A percentile compares a stretch with the other conserved stretches of the same genome.
Conservation (phyloP, 164 flowering plant species). For the Annona squamosa region DNA sequence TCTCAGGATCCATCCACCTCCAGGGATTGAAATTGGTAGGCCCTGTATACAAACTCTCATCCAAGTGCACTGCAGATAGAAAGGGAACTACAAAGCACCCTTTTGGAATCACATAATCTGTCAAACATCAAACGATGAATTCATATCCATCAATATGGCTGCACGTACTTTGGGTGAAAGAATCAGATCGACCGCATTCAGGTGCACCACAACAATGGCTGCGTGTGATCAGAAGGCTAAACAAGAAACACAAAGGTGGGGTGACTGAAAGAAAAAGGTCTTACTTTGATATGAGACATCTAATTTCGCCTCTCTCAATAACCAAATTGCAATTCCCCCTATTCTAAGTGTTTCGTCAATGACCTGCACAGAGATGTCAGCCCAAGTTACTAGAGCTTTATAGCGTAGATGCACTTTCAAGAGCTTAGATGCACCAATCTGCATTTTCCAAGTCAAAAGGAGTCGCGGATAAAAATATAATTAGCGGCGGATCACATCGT, state of each 20-base stretch:
- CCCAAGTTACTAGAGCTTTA: neutral
- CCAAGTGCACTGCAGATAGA: conserved; percentile 84
- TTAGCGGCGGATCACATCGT: too few relatives aligned
- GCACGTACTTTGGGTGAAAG: neutral
- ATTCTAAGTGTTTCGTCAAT: conserved; percentile 84
- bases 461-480: too few relatives aligned
- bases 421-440: too few relatives aligned
- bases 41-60: conserved; percentile 46
- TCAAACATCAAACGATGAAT: conserved; percentile 7
- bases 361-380: conserved; percentile 35
- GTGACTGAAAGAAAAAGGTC: neutral
- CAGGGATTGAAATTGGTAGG: conserved; percentile 68
- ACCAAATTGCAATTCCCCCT: conserved; percentile 90
- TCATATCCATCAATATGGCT: neutral
- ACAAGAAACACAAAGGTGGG: neutral
- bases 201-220: too few relatives aligned
- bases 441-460: too few relatives aligned
- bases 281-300: conserved; percentile 65
- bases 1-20: conserved; percentile 82
- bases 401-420: too few relatives aligned
- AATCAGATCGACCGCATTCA: neutral
- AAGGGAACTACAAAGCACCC: conserved; percentile 88
- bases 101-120: conserved; percentile 74
- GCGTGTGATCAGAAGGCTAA: neutral
- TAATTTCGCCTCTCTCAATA: conserved; percentile 78